phyloP scores from a whole-genome alignment of 1,284 basidiomycete genomes.

The Puccinia triticina region DNA sequence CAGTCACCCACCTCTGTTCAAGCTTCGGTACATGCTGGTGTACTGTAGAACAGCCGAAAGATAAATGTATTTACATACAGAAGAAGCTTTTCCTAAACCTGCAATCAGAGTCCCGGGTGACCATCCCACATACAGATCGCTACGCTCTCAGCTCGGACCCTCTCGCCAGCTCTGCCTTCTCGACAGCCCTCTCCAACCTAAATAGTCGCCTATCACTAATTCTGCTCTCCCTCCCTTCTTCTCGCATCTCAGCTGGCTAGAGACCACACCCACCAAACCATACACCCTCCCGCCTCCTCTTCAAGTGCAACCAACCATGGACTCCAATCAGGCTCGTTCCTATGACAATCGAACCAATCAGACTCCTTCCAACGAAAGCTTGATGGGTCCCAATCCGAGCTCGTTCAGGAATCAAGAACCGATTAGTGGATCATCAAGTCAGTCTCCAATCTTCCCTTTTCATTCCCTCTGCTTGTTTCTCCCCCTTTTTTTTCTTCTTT shows the following conservation, averaged over 20 bases:
- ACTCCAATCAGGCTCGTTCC: conserved; percentile 25
- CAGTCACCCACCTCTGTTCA: too few species aligned
- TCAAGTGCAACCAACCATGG: neutral
- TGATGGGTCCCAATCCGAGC: conserved; percentile 31
- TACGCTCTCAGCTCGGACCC: neutral
- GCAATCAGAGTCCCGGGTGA: too few species aligned
- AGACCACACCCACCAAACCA: neutral
- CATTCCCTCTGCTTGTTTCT: neutral
- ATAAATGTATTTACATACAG: neutral
- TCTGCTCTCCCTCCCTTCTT: neutral
- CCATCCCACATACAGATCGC: neutral
- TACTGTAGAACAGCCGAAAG: too few species aligned
- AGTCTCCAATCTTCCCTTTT: neutral
- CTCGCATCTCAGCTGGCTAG: neutral
- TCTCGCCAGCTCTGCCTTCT: neutral
- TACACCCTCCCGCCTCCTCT: neutral
- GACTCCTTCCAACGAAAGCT: conserved; percentile 50
- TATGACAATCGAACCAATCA: conserved; percentile 35
- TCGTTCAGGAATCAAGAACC: conserved; percentile 39
- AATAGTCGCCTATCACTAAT: neutral
- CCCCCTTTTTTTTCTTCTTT: neutral
- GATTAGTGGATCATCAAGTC: conserved; percentile 48
- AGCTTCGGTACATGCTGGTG: too few species aligned
- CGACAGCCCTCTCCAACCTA: neutral
- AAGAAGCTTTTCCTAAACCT: neutral